phyloP scores from a whole-genome alignment of 148 eudicot genomes.

The Fallopia convolvulus region DNA sequence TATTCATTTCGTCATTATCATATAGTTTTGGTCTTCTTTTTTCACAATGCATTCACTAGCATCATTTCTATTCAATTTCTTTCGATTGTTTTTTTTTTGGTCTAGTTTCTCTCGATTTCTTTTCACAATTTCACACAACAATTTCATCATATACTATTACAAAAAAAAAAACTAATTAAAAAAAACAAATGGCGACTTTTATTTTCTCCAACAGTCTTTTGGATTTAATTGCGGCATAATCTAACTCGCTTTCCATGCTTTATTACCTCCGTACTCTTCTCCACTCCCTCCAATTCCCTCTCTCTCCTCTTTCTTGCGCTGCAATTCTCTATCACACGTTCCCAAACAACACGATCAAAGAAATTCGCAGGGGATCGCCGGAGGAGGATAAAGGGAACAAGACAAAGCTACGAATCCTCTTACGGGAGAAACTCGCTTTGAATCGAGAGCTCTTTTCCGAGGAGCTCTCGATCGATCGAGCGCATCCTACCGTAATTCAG shows the following conservation, averaged over 20 bases:
- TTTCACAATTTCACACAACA: no score
- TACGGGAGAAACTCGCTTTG: neutral
- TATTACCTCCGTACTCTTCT: conserved; percentile 11
- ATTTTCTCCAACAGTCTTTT: neutral
- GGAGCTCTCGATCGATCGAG: conserved; percentile 9
- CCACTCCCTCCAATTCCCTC: conserved; percentile 7
- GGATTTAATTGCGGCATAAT: neutral
- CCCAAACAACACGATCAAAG: neutral
- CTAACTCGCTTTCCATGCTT: neutral
- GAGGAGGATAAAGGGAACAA: neutral
- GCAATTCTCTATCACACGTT: conserved; percentile 11
- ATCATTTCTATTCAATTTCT: no score
- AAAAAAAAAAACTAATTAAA: neutral
- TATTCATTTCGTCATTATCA: no score
- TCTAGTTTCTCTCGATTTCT: no score
- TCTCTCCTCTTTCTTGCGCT: conserved; percentile 2
- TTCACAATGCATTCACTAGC: no score
- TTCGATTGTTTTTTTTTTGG: no score
- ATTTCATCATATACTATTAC: neutral
- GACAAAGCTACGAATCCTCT: neutral
- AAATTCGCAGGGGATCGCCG: neutral
- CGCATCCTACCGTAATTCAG: neutral
- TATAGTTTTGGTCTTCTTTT: no score
- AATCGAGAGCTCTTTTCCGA: neutral
- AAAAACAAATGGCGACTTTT: neutral